phyloP scores from a whole-genome alignment of 345 rosid species.

The Alliaria petiolata region DNA sequence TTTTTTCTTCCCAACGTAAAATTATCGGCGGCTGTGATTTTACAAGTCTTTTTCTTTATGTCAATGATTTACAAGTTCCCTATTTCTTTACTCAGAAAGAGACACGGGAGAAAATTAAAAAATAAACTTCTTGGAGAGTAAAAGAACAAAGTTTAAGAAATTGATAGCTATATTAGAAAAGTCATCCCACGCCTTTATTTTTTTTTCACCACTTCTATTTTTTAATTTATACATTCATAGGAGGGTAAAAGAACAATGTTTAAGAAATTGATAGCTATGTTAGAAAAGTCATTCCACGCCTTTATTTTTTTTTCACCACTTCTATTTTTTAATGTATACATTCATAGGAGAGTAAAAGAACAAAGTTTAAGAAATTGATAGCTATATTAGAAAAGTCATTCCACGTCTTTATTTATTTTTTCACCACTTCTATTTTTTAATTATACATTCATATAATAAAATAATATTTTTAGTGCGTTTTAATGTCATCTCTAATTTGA shows the following conservation, averaged over 20 bases:
- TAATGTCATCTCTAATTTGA: neutral
- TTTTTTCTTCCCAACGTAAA: constrained; percentile 5
- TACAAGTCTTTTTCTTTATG: neutral
- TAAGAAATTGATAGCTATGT: too few relatives aligned
- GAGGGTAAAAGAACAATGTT: too few relatives aligned
- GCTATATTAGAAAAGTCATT: constrained; percentile 19
- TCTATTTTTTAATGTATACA: too few relatives aligned
- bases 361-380: too few relatives aligned
- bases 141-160: neutral
- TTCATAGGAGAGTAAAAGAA: neutral
- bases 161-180: constrained; percentile 22
- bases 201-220: neutral
- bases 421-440: neutral
- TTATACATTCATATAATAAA: neutral
- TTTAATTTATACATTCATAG: neutral
- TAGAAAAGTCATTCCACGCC: too few relatives aligned
- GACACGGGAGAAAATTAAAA: neutral
- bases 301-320: too few relatives aligned
- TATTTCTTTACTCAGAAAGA: neutral
- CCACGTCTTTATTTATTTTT: constrained; percentile 4
- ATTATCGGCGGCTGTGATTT: constrained; percentile 8
- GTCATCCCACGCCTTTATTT: constrained; percentile 12
- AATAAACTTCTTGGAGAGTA: neutral
- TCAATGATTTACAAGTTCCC: neutral
- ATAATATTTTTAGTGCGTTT: constrained; percentile 1